Evolutionary conservation across 371 early-diverging fungal species (phyloP).

Genomic region (Globomyces sp.): DNA sequence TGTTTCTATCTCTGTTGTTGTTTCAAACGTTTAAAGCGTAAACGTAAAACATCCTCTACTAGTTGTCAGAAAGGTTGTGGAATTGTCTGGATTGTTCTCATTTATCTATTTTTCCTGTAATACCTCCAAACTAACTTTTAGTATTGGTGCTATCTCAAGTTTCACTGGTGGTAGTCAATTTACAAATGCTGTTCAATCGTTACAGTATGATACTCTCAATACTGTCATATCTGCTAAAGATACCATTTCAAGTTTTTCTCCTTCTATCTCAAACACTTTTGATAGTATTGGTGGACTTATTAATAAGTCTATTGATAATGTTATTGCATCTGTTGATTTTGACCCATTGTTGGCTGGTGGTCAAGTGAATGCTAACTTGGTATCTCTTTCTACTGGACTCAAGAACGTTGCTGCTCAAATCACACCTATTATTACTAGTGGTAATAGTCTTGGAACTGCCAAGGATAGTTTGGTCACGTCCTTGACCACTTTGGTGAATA

Average conservation of each 20-base stretch:
- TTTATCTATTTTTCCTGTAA: slow-evolving; percentile 1
- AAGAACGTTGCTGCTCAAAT: not conserved
- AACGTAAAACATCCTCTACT: not conserved
- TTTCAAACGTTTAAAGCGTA: not conserved
- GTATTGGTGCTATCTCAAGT: slow-evolving; percentile 1
- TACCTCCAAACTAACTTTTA: not conserved
- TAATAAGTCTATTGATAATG: slow-evolving; percentile 4
- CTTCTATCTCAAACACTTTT: not conserved
- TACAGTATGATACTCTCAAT: not conserved
- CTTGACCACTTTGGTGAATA: not conserved
- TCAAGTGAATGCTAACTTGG: not conserved
- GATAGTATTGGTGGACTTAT: not conserved
- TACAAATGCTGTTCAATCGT: not conserved
- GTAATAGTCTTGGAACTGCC: slow-evolving; percentile 3
- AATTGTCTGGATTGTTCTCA: slow-evolving; percentile 1
- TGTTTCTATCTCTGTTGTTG: slow-evolving; percentile 6
- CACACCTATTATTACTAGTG: not conserved
- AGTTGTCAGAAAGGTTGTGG: not conserved
- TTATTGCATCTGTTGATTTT: slow-evolving; percentile 5
- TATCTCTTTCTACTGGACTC: not conserved
- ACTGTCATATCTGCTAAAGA: not conserved
- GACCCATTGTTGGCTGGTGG: not conserved
- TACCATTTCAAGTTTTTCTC: not conserved
- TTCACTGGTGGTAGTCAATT: slow-evolving; percentile 7
- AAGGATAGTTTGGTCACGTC: not conserved